These are phyloP conservation scores for Penicillium alfredii DNA, from an alignment of 495 filamentous ascomycete species.

Conservation along the genomic window DNA sequence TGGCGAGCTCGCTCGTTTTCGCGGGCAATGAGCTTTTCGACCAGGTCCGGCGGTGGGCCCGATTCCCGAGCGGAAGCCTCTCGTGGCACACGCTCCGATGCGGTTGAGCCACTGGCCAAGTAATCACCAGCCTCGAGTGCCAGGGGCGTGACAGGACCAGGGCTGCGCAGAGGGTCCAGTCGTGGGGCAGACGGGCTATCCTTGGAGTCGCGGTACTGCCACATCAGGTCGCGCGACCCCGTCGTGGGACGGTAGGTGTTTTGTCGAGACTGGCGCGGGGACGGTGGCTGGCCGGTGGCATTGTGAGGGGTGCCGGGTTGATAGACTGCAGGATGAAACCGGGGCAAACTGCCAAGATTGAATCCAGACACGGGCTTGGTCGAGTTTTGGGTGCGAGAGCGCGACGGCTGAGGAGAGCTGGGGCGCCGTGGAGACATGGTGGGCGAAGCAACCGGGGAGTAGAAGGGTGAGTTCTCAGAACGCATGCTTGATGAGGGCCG, in stretches of 20 bases:
- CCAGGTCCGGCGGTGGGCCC: conserved; percentile 27
- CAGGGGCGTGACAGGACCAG: conserved; percentile 73
- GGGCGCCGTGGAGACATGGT: conserved; percentile 36
- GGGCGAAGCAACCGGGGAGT: conserved; percentile 31
- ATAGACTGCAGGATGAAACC: conserved; percentile 47
- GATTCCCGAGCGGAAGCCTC: conserved; percentile 14
- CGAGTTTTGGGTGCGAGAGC: conserved; percentile 20
- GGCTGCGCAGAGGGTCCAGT: conserved; percentile 63
- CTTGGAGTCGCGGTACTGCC: conserved; percentile 36
- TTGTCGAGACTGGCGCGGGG: conserved; percentile 30
- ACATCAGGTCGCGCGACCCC: conserved; percentile 32
- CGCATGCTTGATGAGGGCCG: conserved; percentile 30
- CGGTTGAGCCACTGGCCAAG: conserved; percentile 36
- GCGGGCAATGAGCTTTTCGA: conserved; percentile 34
- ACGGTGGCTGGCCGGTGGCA: conserved; percentile 20
- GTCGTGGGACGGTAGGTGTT: conserved; percentile 30
- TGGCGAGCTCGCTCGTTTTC: conserved; percentile 37
- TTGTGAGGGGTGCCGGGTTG: conserved; percentile 24
- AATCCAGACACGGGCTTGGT: conserved; percentile 32
- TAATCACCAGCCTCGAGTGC: conserved; percentile 57
- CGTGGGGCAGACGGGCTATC: conserved; percentile 56
- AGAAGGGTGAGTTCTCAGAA: conserved; percentile 32
- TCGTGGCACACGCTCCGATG: conserved; percentile 16
- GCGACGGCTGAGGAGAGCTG: conserved; percentile 31
- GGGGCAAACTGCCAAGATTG: conserved; percentile 39